Evolutionary conservation across 2,329 filamentous ascomycete species (phyloP).

Genomic region (Diaporthe vexans): DNA sequence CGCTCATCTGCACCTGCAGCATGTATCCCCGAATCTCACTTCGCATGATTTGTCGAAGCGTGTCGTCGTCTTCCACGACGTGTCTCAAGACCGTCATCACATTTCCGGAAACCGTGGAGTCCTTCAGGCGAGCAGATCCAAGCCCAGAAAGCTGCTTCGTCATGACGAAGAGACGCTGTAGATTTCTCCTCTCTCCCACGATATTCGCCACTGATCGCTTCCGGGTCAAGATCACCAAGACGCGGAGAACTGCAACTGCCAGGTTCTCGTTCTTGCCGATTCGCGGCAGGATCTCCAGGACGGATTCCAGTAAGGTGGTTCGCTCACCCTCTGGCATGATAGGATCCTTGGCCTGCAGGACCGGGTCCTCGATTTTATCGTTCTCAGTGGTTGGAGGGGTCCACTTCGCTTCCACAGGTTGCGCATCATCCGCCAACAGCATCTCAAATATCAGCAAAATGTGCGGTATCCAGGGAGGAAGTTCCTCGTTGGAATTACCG

Average conservation of each 20-base stretch:
- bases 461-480: slow-evolving; percentile 94
- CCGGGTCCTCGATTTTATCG: slow-evolving; percentile 64
- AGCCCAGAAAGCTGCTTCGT: slow-evolving; percentile 89
- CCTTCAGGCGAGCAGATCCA: slow-evolving; percentile 79
- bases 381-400: slow-evolving; percentile 66
- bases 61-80: slow-evolving; percentile 93
- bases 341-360: slow-evolving; percentile 71
- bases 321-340: slow-evolving; percentile 77
- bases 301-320: slow-evolving; percentile 77
- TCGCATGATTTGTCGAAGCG: slow-evolving; percentile 90
- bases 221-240: slow-evolving; percentile 90
- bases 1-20: slow-evolving; percentile 64
- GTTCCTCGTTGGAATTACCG: slow-evolving; percentile 78
- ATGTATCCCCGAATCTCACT: slow-evolving; percentile 88
- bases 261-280: slow-evolving; percentile 90
- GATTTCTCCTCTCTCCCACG: slow-evolving; percentile 88
- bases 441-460: slow-evolving; percentile 92
- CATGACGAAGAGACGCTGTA: slow-evolving; percentile 94
- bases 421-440: slow-evolving; percentile 88
- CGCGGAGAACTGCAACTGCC: slow-evolving; percentile 84
- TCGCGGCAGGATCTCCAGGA: slow-evolving; percentile 87
- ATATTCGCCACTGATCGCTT: slow-evolving; percentile 79
- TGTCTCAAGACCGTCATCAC: slow-evolving; percentile 92
- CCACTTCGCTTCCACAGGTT: slow-evolving; percentile 83
- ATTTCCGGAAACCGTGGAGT: slow-evolving; percentile 66